Evolutionary conservation across 495 filamentous ascomycete species (phyloP), one percentile per base, ranked within the genome.

Genomic region (Trichoderma erinaceum): DNA sequence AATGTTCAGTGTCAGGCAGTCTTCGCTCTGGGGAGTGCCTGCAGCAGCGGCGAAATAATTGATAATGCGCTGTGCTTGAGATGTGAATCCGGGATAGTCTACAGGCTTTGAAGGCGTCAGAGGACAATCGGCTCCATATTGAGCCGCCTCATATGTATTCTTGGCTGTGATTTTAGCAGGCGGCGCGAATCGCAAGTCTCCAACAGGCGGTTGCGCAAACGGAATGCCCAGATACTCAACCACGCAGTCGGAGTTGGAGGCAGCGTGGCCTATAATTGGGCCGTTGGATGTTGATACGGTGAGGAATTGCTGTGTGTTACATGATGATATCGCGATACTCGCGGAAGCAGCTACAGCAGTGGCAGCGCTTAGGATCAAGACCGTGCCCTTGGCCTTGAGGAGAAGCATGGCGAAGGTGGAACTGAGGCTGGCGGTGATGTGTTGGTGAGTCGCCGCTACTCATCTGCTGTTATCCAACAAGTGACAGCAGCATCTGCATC

Each of bases 1-100:
- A 43, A 88, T 71, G 71, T 81, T 82, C n/a, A 88, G 71, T 7
- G 75, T 80, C n/a, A 88, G 73, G 68, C 86, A 87, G 74, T 87
- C 84, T 69, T 88, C 86, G 66, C 71, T 77, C 67, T 66, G 64
- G 43, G 68, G 63, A 1, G 66, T 56, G 11, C 46, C 69, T 5
- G 71, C 63, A 1, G 67, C 67, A 15, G 69, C 67, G 27, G 73
- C 67, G 52, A 71, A 73, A 66, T 70, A 68, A 41, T 66, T 63
- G 65, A 71, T 66, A 65, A 75, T 69, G 38, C 43, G 69, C 70
- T 67, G 71, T 21, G 73, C 70, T 56, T 71, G 69, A n/a, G 71
- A 69, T 11, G 69, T 71, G 41, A 68, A 70, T 16, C 67, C 70
- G 13, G 70, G 71, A 46, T 70, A 71, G 52, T 68, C 35, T 18